These are phyloP conservation scores for Lasiosphaeria ovina DNA, from an alignment of 495 filamentous ascomycete species.

Conservation along the genomic window DNA sequence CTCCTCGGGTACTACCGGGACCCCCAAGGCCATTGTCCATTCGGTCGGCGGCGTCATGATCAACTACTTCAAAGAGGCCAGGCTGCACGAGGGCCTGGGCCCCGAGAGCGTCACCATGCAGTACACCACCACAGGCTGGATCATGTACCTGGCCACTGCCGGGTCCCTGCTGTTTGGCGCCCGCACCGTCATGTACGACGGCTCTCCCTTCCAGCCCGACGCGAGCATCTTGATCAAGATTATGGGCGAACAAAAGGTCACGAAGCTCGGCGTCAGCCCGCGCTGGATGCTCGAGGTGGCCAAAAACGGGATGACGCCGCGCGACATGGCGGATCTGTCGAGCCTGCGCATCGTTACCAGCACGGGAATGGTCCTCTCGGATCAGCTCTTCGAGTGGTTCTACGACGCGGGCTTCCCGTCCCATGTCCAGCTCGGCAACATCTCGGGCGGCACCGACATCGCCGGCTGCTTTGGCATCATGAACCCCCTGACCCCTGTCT, in stretches of 20 bases:
- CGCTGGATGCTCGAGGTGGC: constrained; percentile 70
- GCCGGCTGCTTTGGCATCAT: constrained; percentile 66
- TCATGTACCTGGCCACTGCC: constrained; percentile 71
- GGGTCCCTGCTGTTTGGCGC: constrained; percentile 54
- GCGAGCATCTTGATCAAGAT: constrained; percentile 57
- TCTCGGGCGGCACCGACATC: constrained; percentile 77
- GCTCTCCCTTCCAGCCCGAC: constrained; percentile 70
- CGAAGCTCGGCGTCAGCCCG: constrained; percentile 66
- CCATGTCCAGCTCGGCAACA: constrained; percentile 63
- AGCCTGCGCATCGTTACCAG: constrained; percentile 57
- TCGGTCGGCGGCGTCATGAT: constrained; percentile 61
- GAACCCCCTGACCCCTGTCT: constrained; percentile 68
- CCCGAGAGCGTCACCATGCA: constrained; percentile 52
- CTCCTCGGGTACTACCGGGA: constrained; percentile 69
- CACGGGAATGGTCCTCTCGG: constrained; percentile 77
- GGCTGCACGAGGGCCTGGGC: constrained; percentile 55
- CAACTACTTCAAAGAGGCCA: constrained; percentile 58
- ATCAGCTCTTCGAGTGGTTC: constrained; percentile 76
- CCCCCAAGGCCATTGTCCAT: constrained; percentile 75
- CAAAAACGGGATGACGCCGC: constrained; percentile 57
- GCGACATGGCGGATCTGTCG: constrained; percentile 59
- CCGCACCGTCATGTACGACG: constrained; percentile 68
- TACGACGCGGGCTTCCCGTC: constrained; percentile 73
- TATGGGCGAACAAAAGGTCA: constrained; percentile 57
- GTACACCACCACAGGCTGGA: constrained; percentile 74